Evolutionary conservation across 768 basidiomycete genomes (phyloP), one percentile per base, ranked within the genome.

Genomic region (Tulasnella sp.): DNA sequence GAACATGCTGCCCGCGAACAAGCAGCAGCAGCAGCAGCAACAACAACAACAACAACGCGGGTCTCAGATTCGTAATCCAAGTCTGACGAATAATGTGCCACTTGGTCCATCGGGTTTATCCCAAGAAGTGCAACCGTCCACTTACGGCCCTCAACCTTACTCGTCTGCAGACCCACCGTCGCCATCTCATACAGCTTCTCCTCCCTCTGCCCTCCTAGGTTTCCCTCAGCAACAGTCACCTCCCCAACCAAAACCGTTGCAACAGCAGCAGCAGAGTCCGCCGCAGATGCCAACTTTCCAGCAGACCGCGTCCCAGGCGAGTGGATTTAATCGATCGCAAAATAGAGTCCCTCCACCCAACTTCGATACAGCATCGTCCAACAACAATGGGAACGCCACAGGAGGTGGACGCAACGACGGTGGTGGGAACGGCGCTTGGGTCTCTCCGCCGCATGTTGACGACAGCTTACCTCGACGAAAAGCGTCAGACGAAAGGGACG

Each of bases 121-220:
- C 11, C 54, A 44, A 56, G 54, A 56, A 46, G 54, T 44, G 34
- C 34, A 21, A 7, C 42, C 54, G 9, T 21, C 30, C 38, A 9
- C 57, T 42, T 24, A 49, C 49, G 34, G 34, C 34, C 34, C 34
- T 38, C 34, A 38, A 38, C 34, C 34, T 38, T 38, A 38, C 34
- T 38, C 34, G 34, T 38, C 34, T 38, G 5, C 34, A 15, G 34
- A 38, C 34, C 57, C 57, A 21, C 57, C 57, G 15, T 59, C 57
- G 17, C 57, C 57, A 4, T 49, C 57, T 8, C 57, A 59, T 50
- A 59, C 57, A 17, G 57, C 57, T 17, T 59, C 57, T 38, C 57
- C 57, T 22, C 57, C 57, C 2, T 48, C 45, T 9, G 29, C 46
- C 11, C 24, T 46, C 11, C 34, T 46, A 15, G 30, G 30, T 19